Evolutionary conservation across 2,329 filamentous ascomycete genomes (phyloP), one percentile per base, ranked within the genome.

Genomic region (Nothopassalora personata): DNA sequence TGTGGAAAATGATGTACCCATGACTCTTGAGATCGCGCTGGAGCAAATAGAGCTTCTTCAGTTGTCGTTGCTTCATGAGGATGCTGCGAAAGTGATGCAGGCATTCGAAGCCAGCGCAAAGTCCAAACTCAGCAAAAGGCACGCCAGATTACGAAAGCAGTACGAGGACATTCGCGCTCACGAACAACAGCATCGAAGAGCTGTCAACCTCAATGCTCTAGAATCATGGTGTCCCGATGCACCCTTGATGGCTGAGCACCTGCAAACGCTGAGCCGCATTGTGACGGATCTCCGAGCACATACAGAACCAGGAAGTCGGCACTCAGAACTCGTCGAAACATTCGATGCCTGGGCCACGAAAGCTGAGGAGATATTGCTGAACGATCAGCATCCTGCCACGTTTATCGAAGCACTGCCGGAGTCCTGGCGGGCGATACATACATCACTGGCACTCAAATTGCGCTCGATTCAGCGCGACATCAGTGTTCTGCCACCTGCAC

Each of bases 31-130:
- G 15, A 59, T 65, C 1, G 63, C 63, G 8, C 64, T 66, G 36
- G 64, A 70, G 56, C 86, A 89, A 70, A 81, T 85, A 1, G 83
- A 87, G 68, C 77, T 89, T 1, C 75, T 89, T 27, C 85, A 88
- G 67, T 76, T 89, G 7, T 84, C 86, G 52, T 74, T 89, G 7
- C 71, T 89, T 23, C 86, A 88, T 70, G 80, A 81, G 62, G 80
- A 81, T 55, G 80, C 82, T 3, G 72, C 71, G 1, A 61, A 69
- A 3, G 79, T 79, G 0, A 69, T 77, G 1, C 66, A 69, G 3
- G 74, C 79, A 56, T 89, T 85, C 83, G 79, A 80, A 60, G 78
- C 73, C 1, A 85, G 82, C 66, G 86, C 86, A 1, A 77, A 77
- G 58, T 61, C 59, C 27, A 70, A 69, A 53, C 63, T 72, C 1